Evolutionary conservation across 495 filamentous ascomycete genomes (phyloP).

Genomic region (Poronia punctata): DNA sequence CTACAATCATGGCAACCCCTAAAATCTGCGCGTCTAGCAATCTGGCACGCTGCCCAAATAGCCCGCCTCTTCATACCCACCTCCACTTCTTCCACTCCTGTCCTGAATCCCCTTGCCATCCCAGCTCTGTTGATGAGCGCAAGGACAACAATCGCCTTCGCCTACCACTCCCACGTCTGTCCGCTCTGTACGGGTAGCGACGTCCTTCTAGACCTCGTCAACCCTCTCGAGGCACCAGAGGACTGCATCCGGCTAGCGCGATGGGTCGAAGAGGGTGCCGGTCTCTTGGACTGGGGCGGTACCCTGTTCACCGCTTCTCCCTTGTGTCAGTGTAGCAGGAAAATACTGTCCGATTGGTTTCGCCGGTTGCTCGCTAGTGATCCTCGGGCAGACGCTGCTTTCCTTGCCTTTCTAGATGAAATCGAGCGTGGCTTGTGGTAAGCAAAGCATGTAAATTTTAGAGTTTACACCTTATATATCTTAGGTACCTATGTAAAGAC

Average conservation of each 20-base stretch:
- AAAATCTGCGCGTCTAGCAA: constrained; percentile 5
- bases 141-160: constrained; percentile 12
- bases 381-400: constrained; percentile 11
- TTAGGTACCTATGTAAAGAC: no score
- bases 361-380: constrained; percentile 10
- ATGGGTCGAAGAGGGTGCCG: constrained; percentile 19
- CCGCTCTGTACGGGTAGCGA: constrained; percentile 10
- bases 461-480: no score
- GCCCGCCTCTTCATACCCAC: constrained; percentile 9
- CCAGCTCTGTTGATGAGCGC: constrained; percentile 21
- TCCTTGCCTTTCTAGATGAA: constrained; percentile 6
- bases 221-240: constrained; percentile 9
- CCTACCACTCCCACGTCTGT: constrained; percentile 13
- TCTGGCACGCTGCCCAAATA: constrained; percentile 21
- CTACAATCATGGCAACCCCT: constrained; percentile 13
- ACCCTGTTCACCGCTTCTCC: constrained; percentile 3
- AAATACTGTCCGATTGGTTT: constrained; percentile 17
- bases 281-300: constrained; percentile 16
- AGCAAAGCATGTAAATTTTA: not conserved
- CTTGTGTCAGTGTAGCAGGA: constrained; percentile 17
- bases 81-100: not conserved
- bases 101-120: constrained; percentile 19
- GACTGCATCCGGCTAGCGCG: constrained; percentile 4
- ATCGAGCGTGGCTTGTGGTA: constrained; percentile 1
- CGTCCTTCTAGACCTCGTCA: constrained; percentile 4